Evolutionary conservation across 495 filamentous ascomycete genomes (phyloP).

Genomic region (Clohesyomyces aquaticus): DNA sequence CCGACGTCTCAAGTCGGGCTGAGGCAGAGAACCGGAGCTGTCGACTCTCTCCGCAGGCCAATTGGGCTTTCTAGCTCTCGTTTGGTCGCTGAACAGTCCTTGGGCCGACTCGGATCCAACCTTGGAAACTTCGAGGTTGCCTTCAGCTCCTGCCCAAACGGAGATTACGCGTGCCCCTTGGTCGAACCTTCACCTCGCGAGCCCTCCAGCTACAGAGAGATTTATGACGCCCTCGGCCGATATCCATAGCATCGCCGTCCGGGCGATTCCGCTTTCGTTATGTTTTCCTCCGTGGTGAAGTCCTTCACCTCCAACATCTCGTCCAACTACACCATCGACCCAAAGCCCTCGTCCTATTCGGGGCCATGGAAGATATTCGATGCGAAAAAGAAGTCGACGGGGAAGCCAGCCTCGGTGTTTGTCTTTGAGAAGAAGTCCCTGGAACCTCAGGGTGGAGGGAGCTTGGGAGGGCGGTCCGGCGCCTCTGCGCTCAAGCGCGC

Average conservation of each 20-base stretch:
- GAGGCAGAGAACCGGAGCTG: too few species aligned
- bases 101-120: too few species aligned
- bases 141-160: not conserved
- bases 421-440: conserved; percentile 89
- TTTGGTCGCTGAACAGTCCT: too few species aligned
- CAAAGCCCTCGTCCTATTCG: conserved; percentile 68
- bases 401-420: conserved; percentile 86
- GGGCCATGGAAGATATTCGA: conserved; percentile 98
- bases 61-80: too few species aligned
- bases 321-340: conserved; percentile 80
- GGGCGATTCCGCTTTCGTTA: conserved; percentile 49
- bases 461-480: conserved; percentile 60
- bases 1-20: too few species aligned
- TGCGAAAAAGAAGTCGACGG: conserved; percentile 92
- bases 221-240: conserved; percentile 5
- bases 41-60: too few species aligned
- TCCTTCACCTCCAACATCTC: conserved; percentile 90
- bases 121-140: too few species aligned
- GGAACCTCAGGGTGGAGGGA: conserved; percentile 65
- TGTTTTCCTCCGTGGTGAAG: conserved; percentile 92
- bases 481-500: conserved; percentile 72
- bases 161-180: not conserved
- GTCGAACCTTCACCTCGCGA: too few species aligned
- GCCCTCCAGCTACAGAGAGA: too few species aligned
- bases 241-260: conserved; percentile 7